Conservation (phyloP, 179 eudicot species). For the Camellia oleifera region DNA sequence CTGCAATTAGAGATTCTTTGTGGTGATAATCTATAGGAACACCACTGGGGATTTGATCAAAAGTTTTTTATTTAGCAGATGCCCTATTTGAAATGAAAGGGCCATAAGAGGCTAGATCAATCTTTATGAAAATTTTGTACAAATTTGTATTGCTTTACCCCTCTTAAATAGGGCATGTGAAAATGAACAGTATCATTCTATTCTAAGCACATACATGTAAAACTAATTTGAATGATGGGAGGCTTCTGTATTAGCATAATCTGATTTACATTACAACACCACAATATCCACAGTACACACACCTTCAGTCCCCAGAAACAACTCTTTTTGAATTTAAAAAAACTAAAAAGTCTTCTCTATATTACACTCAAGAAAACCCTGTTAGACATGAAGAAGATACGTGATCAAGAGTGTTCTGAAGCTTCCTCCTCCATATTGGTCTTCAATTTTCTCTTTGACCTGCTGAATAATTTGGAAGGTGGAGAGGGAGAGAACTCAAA, state of each 20-base stretch:
- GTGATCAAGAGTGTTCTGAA: background rate
- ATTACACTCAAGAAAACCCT: background rate
- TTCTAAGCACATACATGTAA: too few species aligned
- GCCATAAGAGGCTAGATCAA: too few species aligned
- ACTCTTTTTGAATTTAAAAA: background rate
- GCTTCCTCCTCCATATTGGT: conserved; percentile 36
- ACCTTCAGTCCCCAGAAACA: background rate
- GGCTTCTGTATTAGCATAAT: background rate
- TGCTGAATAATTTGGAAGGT: conserved; percentile 54
- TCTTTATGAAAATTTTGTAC: too few species aligned
- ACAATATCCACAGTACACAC: background rate
- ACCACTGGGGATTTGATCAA: too few species aligned
- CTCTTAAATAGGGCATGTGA: too few species aligned
- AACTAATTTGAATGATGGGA: too few species aligned
- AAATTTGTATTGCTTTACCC: too few species aligned
- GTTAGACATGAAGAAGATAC: background rate
- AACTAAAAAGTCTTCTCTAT: background rate
- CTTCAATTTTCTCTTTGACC: conserved; percentile 53
- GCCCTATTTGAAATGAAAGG: too few species aligned
- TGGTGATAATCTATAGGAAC: too few species aligned
- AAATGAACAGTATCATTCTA: too few species aligned
- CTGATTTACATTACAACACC: background rate
- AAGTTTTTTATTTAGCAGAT: too few species aligned
- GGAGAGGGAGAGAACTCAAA: conserved; percentile 91
- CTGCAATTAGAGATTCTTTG: too few species aligned